Conservation (phyloP, 2,329 filamentous ascomycete genomes). For the Ceratocystis harringtonii region DNA sequence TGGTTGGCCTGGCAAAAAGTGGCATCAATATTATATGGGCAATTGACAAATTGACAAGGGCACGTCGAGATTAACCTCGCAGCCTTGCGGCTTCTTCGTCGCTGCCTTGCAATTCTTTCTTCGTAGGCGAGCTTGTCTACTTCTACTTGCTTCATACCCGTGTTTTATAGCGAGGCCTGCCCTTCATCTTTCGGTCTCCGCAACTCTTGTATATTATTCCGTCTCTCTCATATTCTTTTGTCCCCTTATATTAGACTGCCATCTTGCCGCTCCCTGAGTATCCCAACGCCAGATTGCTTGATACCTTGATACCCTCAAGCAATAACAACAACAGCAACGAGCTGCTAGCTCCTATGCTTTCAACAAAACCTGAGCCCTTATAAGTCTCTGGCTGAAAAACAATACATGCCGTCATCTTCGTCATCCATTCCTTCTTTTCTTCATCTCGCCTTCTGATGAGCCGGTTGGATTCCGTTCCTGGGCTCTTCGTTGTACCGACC, state of each 20-base stretch:
- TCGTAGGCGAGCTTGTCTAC: too few species aligned
- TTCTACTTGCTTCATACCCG: too few species aligned
- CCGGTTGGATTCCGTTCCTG: neutral
- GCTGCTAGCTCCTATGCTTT: too few species aligned
- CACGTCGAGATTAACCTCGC: neutral
- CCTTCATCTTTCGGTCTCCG: too few species aligned
- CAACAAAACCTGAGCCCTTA: too few species aligned
- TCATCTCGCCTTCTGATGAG: neutral
- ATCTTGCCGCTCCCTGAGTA: neutral
- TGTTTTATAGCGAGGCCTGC: too few species aligned
- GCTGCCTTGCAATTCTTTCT: too few species aligned
- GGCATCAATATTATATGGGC: neutral
- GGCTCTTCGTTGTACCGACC: neutral
- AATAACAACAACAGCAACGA: neutral
- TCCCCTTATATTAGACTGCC: neutral
- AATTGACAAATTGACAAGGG: neutral
- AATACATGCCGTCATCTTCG: neutral
- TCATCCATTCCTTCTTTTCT: neutral
- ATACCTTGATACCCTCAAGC: neutral
- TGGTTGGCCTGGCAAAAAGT: conserved; percentile 7
- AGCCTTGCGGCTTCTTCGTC: too few species aligned
- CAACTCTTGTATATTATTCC: too few species aligned
- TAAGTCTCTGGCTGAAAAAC: too few species aligned
- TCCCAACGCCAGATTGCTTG: neutral
- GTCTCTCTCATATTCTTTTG: neutral